Evolutionary conservation across 2,329 filamentous ascomycete genomes (phyloP), one percentile per base, ranked within the genome.

Genomic region (Trichophyton mentagrophytes): DNA sequence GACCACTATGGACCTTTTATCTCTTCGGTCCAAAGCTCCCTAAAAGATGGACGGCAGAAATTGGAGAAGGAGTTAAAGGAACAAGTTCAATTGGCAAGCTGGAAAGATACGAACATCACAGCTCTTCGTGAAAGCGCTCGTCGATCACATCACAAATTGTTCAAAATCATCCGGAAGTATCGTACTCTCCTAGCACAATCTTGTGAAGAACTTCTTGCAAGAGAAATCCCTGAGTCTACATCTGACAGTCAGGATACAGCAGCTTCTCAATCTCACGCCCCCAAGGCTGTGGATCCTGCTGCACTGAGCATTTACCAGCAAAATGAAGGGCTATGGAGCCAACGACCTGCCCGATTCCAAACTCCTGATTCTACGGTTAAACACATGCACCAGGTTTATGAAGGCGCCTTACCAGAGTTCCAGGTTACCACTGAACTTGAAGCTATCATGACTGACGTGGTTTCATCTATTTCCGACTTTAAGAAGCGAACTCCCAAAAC

Each of bases 101-200:
- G 95, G 95, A 96, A 95, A 72, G 93, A 99, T 67, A 96, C 89
- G 22, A 99, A 97, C 68, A 95, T 99, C 64, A 86, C 87, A 56
- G 89, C 90, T 0, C 77, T 99, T 15, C 84, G 86, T 65, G 90
- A 96, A 69, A 97, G 92, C 72, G 90, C 93, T 0, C 86, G 87
- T 67, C 87, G 86, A 63, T 96, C 91, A 20, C 93, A 99, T 70
- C 84, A 87, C 68, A 96, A 96, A 73, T 81, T 99, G 1, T 96
- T 96, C 76, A 89, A 89, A 67, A 79, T 96, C 40, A 88, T 99
- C 51, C 83, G 89, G 60, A 97, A 96, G 74, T 99, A 96, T 74
- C 85, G 93, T 47, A 80, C 80, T 17, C 74, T 95, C 9, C 80
- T 99, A 17, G 85, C 85, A 20, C 87, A 91, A 70, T 84, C 91